Base-by-base conservation (phyloP, 371 early-diverging fungal genomes). In the Circinella umbellata region DNA sequence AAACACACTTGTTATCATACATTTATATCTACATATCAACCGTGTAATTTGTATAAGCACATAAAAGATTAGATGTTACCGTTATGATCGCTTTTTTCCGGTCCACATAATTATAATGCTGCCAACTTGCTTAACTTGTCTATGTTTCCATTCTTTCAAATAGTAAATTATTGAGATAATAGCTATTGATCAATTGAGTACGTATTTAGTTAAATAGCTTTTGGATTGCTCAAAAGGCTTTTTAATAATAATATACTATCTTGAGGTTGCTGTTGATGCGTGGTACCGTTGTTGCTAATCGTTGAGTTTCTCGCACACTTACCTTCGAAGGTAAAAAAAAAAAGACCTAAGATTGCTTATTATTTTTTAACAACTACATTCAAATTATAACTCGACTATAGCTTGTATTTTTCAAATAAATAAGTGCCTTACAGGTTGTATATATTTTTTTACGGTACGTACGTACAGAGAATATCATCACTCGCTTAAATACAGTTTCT, bases 321-420 rank as follows among this genome's bases (percentile, higher is more conserved):
- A 7, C 14, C 27, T 57, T 57, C 57, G 79, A 4, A 92, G 92
- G 72, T 93, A 91, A 74, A 91, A 88, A 27, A 91, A 78, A 48
- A 93, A n/a, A n/a, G n/a, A 73, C 27, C 27, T 0, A 92, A 74
- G 59, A 83, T 84, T 84, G 67, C 14, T 72, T 74, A 38, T 74
- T 76, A 15, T 80, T 61, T 27, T 82, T n/a, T 65, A 38, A 49
- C 20, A 35, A 51, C 67, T 92, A 91, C 4, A 91, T 83, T 9
- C 93, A 92, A 35, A 92, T 73, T 13, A 92, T 80, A 1, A 91
- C 90, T 11, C 88, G 74, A 66, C 91, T 90, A 61, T 92, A 92
- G 0, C 93, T 92, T 54, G 88, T 85, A 67, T 92, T 88, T 73
- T 93, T 92, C 48, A 91, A 77, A 69, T 92, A 93, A 4, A 93